Evolutionary conservation across 345 rosid species (phyloP), one percentile per base, ranked within the genome.

Genomic region (Boechera divaricarpa): DNA sequence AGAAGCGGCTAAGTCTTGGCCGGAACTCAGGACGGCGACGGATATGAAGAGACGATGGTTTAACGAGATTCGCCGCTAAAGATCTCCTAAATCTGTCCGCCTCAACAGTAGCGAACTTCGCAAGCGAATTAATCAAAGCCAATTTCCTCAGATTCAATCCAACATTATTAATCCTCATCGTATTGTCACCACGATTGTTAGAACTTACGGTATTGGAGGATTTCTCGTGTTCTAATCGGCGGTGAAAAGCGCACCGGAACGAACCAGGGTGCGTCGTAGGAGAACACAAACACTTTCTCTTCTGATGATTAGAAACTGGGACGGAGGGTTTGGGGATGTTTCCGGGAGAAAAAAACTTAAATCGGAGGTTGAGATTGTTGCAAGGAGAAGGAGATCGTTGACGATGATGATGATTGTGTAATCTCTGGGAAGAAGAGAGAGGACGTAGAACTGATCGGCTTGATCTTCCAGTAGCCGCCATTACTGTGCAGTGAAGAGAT

Each of bases 181-280:
- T 21, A 9, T 36, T 4, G 4, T 1, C 54, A 49, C 45, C 36
- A 13, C 33, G 0, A 7, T 0, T 38, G 28, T 6, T 68, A 1
- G 79, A 38, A 24, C 0, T 8, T 55, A 70, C 36, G 76, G 71
- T 47, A 63, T 9, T n/a, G 49, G 7, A 13, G 49, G 7, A 13
- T n/a, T 66, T 72, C 39, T 73, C 73, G 13, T n/a, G 58, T 15
- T 53, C 70, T 41, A 60, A 59, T 26, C 82, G 80, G 74, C 85
- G 90, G 82, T 93, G 98, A 6, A 84, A 45, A 45, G 87, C 82
- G 63, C 98, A 93, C 5, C 97, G 89, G 81, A 93, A 93, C 2
- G 97, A 93, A 0, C 96, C 93, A 3, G 90, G 92, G 51, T 93
- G 98, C 54, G 88, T 62, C 44, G 98, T 89, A 4, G 97, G 97